Evolutionary conservation across 331 rosid species (phyloP).

Genomic region (Saraca asoca): DNA sequence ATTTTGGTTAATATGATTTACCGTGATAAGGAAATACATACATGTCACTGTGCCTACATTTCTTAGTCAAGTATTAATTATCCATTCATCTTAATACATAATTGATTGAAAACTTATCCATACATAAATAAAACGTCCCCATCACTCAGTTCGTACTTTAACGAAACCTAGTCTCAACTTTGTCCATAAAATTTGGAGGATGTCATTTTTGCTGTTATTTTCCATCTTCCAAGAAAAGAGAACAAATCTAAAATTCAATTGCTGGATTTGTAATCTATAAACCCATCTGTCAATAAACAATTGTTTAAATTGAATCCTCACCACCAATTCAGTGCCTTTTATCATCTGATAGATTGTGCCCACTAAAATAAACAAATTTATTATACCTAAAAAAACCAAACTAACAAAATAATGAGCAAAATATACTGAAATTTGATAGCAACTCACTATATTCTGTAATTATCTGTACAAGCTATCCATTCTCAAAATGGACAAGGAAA

Average conservation of each 20-base stretch:
- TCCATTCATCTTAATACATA: not conserved
- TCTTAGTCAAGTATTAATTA: not conserved
- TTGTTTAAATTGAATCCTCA: too few relatives aligned
- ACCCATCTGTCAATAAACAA: not conserved
- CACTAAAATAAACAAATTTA: too few relatives aligned
- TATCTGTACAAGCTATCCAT: too few relatives aligned
- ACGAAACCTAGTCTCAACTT: too few relatives aligned
- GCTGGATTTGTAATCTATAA: not conserved
- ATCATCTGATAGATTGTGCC: not conserved
- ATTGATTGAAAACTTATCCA: not conserved
- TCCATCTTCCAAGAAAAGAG: not conserved
- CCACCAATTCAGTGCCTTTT: not conserved
- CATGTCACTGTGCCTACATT: slow-evolving; percentile 1
- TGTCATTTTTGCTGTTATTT: not conserved
- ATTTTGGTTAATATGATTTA: too few relatives aligned
- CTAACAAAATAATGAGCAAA: too few relatives aligned
- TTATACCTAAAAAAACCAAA: too few relatives aligned
- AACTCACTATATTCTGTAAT: too few relatives aligned
- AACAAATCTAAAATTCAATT: not conserved
- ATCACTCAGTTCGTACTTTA: not conserved
- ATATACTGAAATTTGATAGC: too few relatives aligned
- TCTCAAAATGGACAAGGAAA: too few relatives aligned
- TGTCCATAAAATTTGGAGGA: not conserved
- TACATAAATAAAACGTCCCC: not conserved
- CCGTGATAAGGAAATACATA: slow-evolving; percentile 6